These are phyloP conservation scores for Escallonia herrerae DNA, from an alignment of 129 eudicot species.

Conservation along the genomic window DNA sequence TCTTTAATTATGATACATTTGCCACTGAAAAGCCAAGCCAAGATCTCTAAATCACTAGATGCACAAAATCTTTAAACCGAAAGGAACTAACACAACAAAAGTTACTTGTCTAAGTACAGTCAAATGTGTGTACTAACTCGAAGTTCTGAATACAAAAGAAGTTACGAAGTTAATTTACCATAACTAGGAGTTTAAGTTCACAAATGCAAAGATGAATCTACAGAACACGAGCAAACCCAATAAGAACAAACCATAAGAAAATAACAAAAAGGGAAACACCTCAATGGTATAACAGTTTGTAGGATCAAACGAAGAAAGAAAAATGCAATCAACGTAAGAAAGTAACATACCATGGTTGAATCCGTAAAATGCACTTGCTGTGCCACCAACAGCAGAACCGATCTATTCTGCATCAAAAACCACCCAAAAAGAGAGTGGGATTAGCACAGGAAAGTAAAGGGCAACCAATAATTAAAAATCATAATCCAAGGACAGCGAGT, in stretches of 20 bases:
- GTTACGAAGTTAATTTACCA: too few relatives aligned
- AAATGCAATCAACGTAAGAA: background rate
- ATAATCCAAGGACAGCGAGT: background rate
- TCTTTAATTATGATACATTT: too few relatives aligned
- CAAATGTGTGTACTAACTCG: too few relatives aligned
- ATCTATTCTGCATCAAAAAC: constrained; percentile 29
- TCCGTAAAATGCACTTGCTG: constrained; percentile 77
- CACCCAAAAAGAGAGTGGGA: background rate
- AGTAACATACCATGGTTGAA: constrained; percentile 53
- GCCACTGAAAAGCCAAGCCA: too few relatives aligned
- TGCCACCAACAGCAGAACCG: constrained; percentile 96
- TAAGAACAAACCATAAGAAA: background rate
- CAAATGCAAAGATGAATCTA: background rate
- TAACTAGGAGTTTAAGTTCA: background rate
- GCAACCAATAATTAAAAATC: background rate
- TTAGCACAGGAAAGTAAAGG: too few relatives aligned
- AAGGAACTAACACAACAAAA: too few relatives aligned
- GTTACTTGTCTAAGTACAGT: too few relatives aligned
- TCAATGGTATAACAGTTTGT: too few relatives aligned
- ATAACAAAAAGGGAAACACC: background rate
- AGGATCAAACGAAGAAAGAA: background rate
- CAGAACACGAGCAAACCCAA: background rate
- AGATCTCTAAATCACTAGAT: too few relatives aligned
- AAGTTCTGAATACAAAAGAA: too few relatives aligned
- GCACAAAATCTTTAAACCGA: too few relatives aligned